Percentiles rank a stretch among this genome's conserved stretches.
Evolutionary conservation across 352 stramenopile species (phyloP).

Genomic region (Blastocystis hominis): DNA sequence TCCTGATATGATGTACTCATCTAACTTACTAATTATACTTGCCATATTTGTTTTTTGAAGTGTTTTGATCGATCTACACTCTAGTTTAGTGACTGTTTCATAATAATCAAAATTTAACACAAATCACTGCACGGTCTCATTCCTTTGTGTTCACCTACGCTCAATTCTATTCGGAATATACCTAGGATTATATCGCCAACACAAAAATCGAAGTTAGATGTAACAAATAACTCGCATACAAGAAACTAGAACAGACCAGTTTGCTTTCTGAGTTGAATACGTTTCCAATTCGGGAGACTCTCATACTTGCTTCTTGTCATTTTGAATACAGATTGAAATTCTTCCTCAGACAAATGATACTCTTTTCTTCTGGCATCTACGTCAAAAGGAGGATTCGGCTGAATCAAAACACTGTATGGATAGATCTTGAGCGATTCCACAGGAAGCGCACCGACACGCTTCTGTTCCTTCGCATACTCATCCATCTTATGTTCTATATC

Average conservation of each 20-base stretch:
- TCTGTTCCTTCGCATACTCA: background rate
- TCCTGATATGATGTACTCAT: constrained; percentile 28
- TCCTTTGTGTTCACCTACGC: background rate
- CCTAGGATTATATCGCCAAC: background rate
- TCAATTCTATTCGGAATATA: background rate
- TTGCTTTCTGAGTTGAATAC: constrained; percentile 26
- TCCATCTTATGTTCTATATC: background rate
- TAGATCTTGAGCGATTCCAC: constrained; percentile 1
- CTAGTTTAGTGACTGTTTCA: background rate
- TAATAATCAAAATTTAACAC: background rate
- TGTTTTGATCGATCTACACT: background rate
- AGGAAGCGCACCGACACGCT: background rate
- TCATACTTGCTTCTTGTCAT: constrained; percentile 47
- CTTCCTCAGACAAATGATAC: constrained; percentile 45
- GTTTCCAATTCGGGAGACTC: constrained; percentile 42
- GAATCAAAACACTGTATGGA: background rate
- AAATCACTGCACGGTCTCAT: background rate
- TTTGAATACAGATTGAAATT: constrained; percentile 39
- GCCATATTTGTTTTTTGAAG: constrained; percentile 39
- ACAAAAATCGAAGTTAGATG: background rate
- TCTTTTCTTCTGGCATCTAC: constrained; percentile 47
- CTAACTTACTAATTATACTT: background rate
- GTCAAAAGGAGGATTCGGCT: background rate
- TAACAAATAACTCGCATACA: background rate
- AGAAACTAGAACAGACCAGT: constrained; percentile 13